A percentile compares a stretch with the other conserved stretches of the same genome.
These are phyloP conservation scores for Pulveroboletus sp. DNA, from an alignment of 768 basidiomycete genomes.

Conservation along the genomic window DNA sequence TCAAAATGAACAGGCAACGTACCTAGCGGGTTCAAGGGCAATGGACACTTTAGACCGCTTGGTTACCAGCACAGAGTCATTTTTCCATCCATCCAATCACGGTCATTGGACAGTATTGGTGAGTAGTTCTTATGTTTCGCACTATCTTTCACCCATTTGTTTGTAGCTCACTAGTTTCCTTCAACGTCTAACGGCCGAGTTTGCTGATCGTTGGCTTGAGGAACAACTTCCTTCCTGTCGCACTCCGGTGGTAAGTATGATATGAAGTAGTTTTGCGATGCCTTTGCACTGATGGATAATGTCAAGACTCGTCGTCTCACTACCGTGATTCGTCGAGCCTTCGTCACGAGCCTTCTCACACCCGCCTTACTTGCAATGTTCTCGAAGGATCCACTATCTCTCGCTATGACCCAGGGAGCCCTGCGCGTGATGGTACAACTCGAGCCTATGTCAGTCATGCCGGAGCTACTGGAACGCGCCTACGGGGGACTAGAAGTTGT, in stretches of 20 bases:
- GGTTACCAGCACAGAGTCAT: constrained; percentile 88
- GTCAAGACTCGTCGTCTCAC: constrained; percentile 72
- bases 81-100: constrained; percentile 93
- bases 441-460: constrained; percentile 84
- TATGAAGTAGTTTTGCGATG: neutral
- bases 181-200: constrained; percentile 69
- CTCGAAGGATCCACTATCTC: constrained; percentile 76
- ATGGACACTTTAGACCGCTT: constrained; percentile 83
- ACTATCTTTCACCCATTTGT: constrained; percentile 7
- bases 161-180: constrained; percentile 75
- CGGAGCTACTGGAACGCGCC: constrained; percentile 84
- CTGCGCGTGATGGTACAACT: constrained; percentile 73
- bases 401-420: constrained; percentile 75
- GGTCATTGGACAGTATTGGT: constrained; percentile 67
- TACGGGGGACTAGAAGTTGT: constrained; percentile 89
- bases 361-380: constrained; percentile 90
- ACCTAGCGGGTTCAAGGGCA: constrained; percentile 79
- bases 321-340: constrained; percentile 69
- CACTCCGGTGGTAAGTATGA: constrained; percentile 57
- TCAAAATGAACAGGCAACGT: constrained; percentile 47
- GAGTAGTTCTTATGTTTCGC: neutral
- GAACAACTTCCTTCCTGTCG: constrained; percentile 74
- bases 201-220: constrained; percentile 72
- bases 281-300: constrained; percentile 1
- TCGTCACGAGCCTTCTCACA: constrained; percentile 77